A percentile compares a stretch with the other conserved stretches of the same genome.
Evolutionary conservation across 148 eudicot species (phyloP).

Genomic region (Salicornia ramosissima): DNA sequence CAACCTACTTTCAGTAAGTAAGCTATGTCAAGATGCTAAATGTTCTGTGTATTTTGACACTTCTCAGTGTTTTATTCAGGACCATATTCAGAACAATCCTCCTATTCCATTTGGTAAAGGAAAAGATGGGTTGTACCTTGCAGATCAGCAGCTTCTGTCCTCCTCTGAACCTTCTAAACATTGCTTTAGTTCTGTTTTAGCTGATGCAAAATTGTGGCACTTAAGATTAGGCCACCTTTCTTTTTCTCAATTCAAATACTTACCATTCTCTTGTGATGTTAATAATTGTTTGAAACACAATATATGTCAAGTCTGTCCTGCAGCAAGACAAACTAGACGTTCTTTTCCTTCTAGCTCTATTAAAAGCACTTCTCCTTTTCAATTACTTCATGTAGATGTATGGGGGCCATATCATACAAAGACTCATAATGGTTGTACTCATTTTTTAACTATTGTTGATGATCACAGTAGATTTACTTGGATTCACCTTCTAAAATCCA

Average conservation of each 20-base stretch:
- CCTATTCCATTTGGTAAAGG: not conserved
- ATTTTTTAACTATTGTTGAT: conserved; percentile 8
- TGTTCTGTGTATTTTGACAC: not conserved
- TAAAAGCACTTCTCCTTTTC: not conserved
- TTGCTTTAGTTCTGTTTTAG: not conserved
- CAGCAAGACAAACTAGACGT: not conserved
- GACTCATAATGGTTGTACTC: not conserved
- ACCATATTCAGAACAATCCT: not conserved
- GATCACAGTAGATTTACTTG: not conserved
- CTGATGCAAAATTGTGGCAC: not conserved
- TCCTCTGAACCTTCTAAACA: not conserved
- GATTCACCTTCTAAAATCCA: not conserved
- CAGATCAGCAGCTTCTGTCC: too few relatives aligned
- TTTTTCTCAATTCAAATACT: not conserved
- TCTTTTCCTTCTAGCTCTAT: not conserved
- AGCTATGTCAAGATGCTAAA: not conserved
- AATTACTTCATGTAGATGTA: not conserved
- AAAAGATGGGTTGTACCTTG: not conserved
- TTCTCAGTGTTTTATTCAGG: not conserved
- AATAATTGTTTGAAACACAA: not conserved
- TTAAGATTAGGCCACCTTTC: not conserved
- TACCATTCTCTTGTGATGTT: not conserved
- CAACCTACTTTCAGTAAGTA: not conserved
- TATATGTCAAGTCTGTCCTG: not conserved
- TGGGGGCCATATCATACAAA: not conserved